These are phyloP conservation scores for Dryas alaskensis DNA, from an alignment of 306 rosid genomes.

Conservation along the genomic window DNA sequence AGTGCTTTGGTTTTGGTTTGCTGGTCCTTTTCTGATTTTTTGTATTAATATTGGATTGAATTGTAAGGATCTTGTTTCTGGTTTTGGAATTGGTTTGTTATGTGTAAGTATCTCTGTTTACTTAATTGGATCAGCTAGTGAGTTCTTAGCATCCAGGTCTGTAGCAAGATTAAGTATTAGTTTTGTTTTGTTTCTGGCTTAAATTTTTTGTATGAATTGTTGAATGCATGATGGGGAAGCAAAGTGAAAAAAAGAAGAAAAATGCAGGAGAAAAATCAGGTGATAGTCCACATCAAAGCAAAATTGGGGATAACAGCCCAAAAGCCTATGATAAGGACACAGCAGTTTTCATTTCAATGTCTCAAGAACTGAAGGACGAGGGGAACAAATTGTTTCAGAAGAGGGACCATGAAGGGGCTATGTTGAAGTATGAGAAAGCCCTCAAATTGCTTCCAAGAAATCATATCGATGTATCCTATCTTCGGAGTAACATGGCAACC, in stretches of 20 bases:
- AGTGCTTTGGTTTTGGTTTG: slow-evolving; percentile 16
- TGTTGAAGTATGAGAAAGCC: slow-evolving; percentile 78
- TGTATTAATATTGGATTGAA: background rate
- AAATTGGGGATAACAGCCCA: slow-evolving; percentile 39
- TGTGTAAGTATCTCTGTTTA: slow-evolving; percentile 3
- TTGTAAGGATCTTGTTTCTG: too few species aligned
- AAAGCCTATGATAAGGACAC: slow-evolving; percentile 56
- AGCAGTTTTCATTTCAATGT: slow-evolving; percentile 49
- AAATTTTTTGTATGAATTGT: slow-evolving; percentile 30
- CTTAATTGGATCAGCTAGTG: slow-evolving; percentile 29
- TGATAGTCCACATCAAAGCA: slow-evolving; percentile 41
- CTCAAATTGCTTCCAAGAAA: slow-evolving; percentile 69
- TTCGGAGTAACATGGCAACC: slow-evolving; percentile 85
- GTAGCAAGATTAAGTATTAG: slow-evolving; percentile 11
- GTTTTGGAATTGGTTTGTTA: slow-evolving; percentile 14
- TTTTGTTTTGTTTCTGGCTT: slow-evolving; percentile 11
- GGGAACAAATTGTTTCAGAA: slow-evolving; percentile 84
- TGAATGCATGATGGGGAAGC: slow-evolving; percentile 62
- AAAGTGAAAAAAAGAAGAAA: slow-evolving; percentile 58
- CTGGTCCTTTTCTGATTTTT: slow-evolving; percentile 5
- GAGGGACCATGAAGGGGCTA: slow-evolving; percentile 75
- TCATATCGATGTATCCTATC: slow-evolving; percentile 77
- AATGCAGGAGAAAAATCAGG: slow-evolving; percentile 42
- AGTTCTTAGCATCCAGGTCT: slow-evolving; percentile 26
- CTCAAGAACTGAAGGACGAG: slow-evolving; percentile 77